Conservation (phyloP, 805 yeast genomes). For the Suhomyces faveliae region DNA sequence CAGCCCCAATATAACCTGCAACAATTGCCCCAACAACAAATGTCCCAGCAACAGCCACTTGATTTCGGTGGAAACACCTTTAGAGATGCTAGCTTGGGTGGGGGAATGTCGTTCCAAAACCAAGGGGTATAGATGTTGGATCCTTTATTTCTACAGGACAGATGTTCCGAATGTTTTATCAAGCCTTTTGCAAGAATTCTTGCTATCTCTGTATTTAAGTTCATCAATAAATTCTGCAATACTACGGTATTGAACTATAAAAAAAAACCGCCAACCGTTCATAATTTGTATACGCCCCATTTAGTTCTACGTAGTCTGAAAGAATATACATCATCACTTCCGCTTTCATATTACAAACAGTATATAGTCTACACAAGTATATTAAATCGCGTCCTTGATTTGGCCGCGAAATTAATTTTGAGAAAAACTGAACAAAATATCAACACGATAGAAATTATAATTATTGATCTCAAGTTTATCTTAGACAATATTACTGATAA, state of each 20-base stretch:
- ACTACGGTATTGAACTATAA: neutral
- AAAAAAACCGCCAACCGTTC: too few relatives aligned
- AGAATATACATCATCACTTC: too few relatives aligned
- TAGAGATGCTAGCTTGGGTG: slow-evolving; percentile 11
- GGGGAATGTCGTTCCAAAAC: slow-evolving; percentile 7
- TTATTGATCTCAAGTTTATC: too few relatives aligned
- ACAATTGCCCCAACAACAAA: neutral
- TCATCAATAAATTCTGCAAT: neutral
- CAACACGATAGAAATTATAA: neutral
- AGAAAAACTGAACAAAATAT: too few relatives aligned
- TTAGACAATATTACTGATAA: neutral
- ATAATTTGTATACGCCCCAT: too few relatives aligned
- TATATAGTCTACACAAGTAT: too few relatives aligned
- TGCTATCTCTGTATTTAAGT: neutral
- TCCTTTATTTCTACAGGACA: neutral
- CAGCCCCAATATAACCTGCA: slow-evolving; percentile 2
- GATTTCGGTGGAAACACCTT: slow-evolving; percentile 12
- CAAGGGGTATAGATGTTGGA: slow-evolving; percentile 4
- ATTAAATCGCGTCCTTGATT: too few relatives aligned
- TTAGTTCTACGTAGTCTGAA: too few relatives aligned
- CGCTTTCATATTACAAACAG: too few relatives aligned
- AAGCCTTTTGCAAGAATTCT: neutral
- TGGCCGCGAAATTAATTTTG: too few relatives aligned
- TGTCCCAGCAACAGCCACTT: slow-evolving; percentile 5
- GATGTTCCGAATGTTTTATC: neutral